phyloP scores from a whole-genome alignment of 345 rosid species.

The Aethionema arabicum region DNA sequence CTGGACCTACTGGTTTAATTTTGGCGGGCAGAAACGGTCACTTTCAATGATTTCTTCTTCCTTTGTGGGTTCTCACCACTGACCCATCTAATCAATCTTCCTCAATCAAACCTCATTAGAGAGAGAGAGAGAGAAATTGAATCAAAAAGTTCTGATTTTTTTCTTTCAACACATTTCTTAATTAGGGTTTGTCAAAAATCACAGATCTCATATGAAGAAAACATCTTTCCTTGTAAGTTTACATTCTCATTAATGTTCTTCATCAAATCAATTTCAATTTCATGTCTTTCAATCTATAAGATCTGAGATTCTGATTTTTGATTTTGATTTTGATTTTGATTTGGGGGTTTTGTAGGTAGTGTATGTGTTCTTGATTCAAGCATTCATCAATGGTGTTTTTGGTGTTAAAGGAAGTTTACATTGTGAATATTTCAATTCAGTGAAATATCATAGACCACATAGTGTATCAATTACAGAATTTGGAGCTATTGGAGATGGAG shows the following conservation, averaged over 20 bases:
- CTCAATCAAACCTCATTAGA: slow-evolving; percentile 15
- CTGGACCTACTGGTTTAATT: slow-evolving; percentile 74
- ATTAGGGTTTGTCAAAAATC: slow-evolving; percentile 19
- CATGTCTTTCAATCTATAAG: slow-evolving; percentile 21
- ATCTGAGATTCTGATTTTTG: slow-evolving; percentile 20
- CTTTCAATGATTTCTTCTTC: slow-evolving; percentile 59
- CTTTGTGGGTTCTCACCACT: slow-evolving; percentile 54
- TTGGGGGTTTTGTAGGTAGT: slow-evolving; percentile 55
- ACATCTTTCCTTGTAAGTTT: slow-evolving; percentile 70
- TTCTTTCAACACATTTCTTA: slow-evolving; percentile 15
- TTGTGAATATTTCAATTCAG: slow-evolving; percentile 52
- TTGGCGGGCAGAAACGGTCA: slow-evolving; percentile 78
- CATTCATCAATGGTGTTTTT: slow-evolving; percentile 48
- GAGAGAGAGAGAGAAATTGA: slow-evolving; percentile 41
- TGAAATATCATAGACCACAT: slow-evolving; percentile 65
- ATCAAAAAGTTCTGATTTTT: slow-evolving; percentile 28
- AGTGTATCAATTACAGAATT: slow-evolving; percentile 94
- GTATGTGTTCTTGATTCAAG: slow-evolving; percentile 72
- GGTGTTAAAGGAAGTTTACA: slow-evolving; percentile 45
- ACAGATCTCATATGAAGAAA: slow-evolving; percentile 78
- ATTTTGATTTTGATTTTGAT: slow-evolving; percentile 17
- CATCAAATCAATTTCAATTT: not conserved
- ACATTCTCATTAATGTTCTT: slow-evolving; percentile 3
- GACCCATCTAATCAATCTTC: slow-evolving; percentile 50
- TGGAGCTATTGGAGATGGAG: slow-evolving; percentile 98